Percentiles rank a stretch among this genome's conserved stretches.
Evolutionary conservation across 2,329 filamentous ascomycete genomes (phyloP).

Genomic region (Fusarium austroafricanum): DNA sequence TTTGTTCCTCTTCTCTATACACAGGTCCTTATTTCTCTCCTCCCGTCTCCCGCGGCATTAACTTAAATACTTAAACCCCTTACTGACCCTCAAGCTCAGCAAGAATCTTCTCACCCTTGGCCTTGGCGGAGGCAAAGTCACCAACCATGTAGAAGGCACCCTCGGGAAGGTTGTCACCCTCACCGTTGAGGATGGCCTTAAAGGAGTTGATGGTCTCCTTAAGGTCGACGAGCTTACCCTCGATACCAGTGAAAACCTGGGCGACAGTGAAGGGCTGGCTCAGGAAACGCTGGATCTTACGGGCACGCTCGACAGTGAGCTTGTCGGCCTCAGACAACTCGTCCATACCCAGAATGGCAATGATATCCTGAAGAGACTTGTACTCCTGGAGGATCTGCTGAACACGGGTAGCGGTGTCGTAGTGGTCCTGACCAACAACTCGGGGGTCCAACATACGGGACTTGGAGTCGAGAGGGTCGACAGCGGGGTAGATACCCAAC

Average conservation of each 20-base stretch:
- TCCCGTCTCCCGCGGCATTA: constrained; percentile 50
- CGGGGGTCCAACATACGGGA: constrained; percentile 99
- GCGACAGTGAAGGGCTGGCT: constrained; percentile 96
- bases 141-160: constrained; percentile 98
- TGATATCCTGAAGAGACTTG: constrained; percentile 99
- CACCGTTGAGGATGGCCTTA: constrained; percentile 95
- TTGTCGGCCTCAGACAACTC: constrained; percentile 99
- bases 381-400: constrained; percentile 99
- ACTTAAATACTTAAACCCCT: constrained; percentile 53
- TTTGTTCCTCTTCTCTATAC: constrained; percentile 69
- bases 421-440: constrained; percentile 98
- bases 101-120: constrained; percentile 99
- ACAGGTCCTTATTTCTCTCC: constrained; percentile 57
- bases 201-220: constrained; percentile 98
- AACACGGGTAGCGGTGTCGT: constrained; percentile 91
- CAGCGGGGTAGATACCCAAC: constrained; percentile 99
- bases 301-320: constrained; percentile 99
- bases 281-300: constrained; percentile 99
- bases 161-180: constrained; percentile 96
- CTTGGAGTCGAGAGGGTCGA: constrained; percentile 99
- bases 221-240: constrained; percentile 96
- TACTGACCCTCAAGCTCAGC: constrained; percentile 84
- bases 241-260: constrained; percentile 88
- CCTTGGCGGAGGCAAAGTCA: constrained; percentile 89
- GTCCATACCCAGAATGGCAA: constrained; percentile 99